phyloP scores from a whole-genome alignment of 108 stramenopile genomes.

The Ochromonas danica region DNA sequence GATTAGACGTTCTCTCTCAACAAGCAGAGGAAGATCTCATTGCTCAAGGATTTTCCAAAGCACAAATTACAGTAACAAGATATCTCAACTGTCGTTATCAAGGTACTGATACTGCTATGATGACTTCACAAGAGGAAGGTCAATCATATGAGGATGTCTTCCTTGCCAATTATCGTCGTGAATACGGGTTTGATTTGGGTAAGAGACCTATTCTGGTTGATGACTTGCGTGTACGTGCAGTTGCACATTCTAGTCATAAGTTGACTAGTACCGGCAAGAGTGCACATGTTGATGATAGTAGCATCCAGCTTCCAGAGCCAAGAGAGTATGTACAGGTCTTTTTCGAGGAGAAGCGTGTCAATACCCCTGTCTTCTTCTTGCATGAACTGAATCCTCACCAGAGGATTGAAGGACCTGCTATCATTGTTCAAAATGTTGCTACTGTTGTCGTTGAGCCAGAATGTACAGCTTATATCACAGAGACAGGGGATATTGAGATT shows the following conservation, averaged over 20 bases:
- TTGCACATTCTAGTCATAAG: constrained; percentile 44
- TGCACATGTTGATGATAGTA: constrained; percentile 44
- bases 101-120: constrained; percentile 92
- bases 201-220: constrained; percentile 83
- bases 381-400: constrained; percentile 75
- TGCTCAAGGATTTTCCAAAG: constrained; percentile 72
- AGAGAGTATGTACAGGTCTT: constrained; percentile 58
- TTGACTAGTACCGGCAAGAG: constrained; percentile 15
- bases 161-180: constrained; percentile 69
- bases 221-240: constrained; percentile 88
- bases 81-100: constrained; percentile 78
- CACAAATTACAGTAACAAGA: constrained; percentile 32
- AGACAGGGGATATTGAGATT: constrained; percentile 86
- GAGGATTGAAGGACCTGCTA: constrained; percentile 76
- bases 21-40: constrained; percentile 62
- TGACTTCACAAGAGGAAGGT: constrained; percentile 47
- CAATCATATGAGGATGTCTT: constrained; percentile 51
- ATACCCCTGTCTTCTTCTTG: constrained; percentile 79
- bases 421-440: constrained; percentile 86
- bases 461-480: constrained; percentile 76
- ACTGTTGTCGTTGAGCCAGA: constrained; percentile 90
- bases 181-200: constrained; percentile 86
- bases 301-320: constrained; percentile 40
- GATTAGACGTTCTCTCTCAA: constrained; percentile 55
- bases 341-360: constrained; percentile 86